phyloP scores from a whole-genome alignment of 2,329 filamentous ascomycete genomes.

The Fonsecaea pedrosoi region DNA sequence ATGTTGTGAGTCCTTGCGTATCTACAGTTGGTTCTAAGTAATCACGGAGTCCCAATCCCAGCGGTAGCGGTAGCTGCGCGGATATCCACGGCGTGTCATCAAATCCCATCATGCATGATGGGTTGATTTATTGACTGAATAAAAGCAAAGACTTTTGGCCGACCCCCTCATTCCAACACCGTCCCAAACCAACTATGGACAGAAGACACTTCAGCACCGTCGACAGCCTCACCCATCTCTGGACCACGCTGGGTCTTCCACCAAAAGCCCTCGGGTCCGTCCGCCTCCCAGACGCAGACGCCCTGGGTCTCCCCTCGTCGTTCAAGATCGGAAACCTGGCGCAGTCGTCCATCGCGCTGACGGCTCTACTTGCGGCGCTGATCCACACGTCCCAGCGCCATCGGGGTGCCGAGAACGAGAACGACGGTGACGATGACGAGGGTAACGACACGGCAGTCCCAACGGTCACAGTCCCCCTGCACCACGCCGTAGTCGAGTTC shows the following conservation, averaged over 20 bases:
- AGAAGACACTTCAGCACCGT: slow-evolving; percentile 9
- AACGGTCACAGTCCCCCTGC: slow-evolving; percentile 51
- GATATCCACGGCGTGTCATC: background rate
- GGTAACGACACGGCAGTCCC: slow-evolving; percentile 40
- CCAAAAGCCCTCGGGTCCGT: slow-evolving; percentile 23
- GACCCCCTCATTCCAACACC: no score
- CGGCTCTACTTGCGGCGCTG: slow-evolving; percentile 59
- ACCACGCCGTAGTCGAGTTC: slow-evolving; percentile 61
- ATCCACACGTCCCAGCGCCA: slow-evolving; percentile 42
- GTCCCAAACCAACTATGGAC: background rate
- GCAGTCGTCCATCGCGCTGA: slow-evolving; percentile 59
- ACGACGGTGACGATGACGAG: no score
- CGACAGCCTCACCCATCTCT: slow-evolving; percentile 35
- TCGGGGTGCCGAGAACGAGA: slow-evolving; percentile 43
- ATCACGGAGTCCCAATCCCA: background rate
- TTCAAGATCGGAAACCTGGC: slow-evolving; percentile 63
- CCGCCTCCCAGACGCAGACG: slow-evolving; percentile 11
- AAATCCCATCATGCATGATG: no score
- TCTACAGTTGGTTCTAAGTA: no score
- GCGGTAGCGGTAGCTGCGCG: background rate
- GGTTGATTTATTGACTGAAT: no score
- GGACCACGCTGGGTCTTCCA: slow-evolving; percentile 36
- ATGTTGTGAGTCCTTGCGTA: no score
- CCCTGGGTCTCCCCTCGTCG: slow-evolving; percentile 53
- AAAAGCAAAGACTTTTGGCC: no score